Base-by-base conservation (phyloP, 805 yeast genomes). In the Candida krabiensis region DNA sequence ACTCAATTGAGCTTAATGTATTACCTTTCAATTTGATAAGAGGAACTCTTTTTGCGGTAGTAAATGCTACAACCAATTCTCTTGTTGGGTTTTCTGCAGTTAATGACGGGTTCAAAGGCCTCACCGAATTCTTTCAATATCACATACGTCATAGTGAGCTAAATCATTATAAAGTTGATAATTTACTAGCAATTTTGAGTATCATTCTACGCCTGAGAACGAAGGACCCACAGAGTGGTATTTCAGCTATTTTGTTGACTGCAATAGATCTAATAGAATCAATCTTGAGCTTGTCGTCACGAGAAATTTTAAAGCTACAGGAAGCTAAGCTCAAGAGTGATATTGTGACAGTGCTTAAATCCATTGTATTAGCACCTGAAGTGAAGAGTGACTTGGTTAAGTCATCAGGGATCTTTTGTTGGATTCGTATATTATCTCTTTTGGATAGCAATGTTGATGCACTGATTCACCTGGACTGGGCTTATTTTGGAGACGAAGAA, bases 401-500 rank as follows among this genome's bases (percentile, higher is more conserved):
- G 17, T 28, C 19, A 6, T 22, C 32, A 1, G 50, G 55, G 28
- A 25, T 55, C 8, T 30, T 22, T 5, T 33, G 47, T 19, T 56
- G 61, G 61, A 40, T 53, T 4, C 41, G 44, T 12, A 19, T 54
- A 5, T 45, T 47, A 9, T 28, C 46, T 2, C 18, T 33, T 9
- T 18, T 52, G 16, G 43, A 36, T 5, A 29, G 41, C n/a, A 38
- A 46, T 8, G 28, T 49, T 12, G 53, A 52, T 14, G 52, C 54
- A 2, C 19, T 61, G 17, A 40, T 56, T 4, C 51, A 51, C 33
- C 35, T 57, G 16, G 62, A 61, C 14, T 61, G 66, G 66, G 37
- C 39, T 0, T 60, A 58, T 35, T 55, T 61, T 37, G 61, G 55
- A 1, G 30, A 38, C 21, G 40, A 33, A 4, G 16, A 23, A 3